Evolutionary conservation across 805 yeast species (phyloP), one percentile per base, ranked within the genome.

Genomic region (Alloascoidea hylecoeti): DNA sequence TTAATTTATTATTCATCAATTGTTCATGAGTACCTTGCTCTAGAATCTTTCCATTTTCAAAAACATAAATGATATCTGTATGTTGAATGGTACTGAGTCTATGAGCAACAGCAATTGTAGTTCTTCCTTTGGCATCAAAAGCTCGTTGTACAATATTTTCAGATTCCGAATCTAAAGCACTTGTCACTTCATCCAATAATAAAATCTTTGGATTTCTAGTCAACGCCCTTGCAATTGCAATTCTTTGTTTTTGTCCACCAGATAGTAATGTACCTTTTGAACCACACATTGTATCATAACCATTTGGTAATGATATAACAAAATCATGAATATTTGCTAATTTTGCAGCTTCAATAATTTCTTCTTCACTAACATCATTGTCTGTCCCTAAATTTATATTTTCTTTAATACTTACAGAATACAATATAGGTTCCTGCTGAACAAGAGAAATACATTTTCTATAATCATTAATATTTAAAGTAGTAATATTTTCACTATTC

Each of bases 71-170:
- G 38, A 63, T 62, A 39, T 73, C 68, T 0, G 94, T 76, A 43
- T 69, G 66, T 42, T 66, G 63, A 42, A 80, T 79, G 0, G 88
- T 78, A 42, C 74, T 72, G 58, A 84, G 64, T 46, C 95, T 64
- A 58, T 84, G 95, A 4, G 95, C 95, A 55, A 84, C 81, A 47
- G 94, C 84, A 46, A 84, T 61, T 30, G 85, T 78, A 3, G 95
- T 83, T 49, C 94, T 78, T 30, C 78, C 67, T 34, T 61, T 47
- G 44, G 85, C 83, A 59, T 47, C 18, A 56, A 41, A 5, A 63
- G 94, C 84, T 4, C 60, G 49, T 56, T 85, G 94, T 40, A 84
- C 83, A 49, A 73, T 72, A 33, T 77, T 64, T 55, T 84, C 95
- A 0, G 94, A 81, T 50, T 74, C 78, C 49, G 67, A 64, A 49